Percentiles rank a stretch among this genome's conserved stretches.
Evolutionary conservation across 192 early-diverging fungal species (phyloP).

Genomic region (Coemansia aciculifera): DNA sequence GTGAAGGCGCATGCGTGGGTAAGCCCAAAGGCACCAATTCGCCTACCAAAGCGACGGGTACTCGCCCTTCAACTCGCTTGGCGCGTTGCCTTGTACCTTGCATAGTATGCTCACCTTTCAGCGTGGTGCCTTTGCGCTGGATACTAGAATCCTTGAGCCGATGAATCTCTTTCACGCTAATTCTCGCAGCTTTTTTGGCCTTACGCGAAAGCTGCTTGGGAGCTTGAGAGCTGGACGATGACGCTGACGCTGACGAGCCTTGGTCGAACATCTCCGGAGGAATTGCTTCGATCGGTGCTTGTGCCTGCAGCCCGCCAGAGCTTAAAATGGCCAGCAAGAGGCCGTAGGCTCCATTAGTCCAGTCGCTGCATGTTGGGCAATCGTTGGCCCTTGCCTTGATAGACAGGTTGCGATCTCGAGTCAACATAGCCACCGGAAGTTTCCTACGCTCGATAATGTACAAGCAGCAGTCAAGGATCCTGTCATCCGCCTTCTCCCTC

Average conservation of each 20-base stretch:
- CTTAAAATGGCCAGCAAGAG: conserved; percentile 18
- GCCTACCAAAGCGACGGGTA: not conserved
- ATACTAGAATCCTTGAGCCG: not conserved
- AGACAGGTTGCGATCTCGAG: conserved; percentile 36
- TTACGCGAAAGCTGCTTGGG: not conserved
- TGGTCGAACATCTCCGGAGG: not conserved
- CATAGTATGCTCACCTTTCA: not conserved
- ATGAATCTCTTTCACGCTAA: not conserved
- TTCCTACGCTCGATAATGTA: conserved; percentile 33
- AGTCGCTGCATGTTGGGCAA: conserved; percentile 38
- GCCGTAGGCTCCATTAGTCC: conserved; percentile 11
- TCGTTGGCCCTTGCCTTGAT: conserved; percentile 44
- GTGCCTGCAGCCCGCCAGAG: conserved; percentile 2
- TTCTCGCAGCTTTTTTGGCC: not conserved
- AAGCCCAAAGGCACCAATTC: not conserved
- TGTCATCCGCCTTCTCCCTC: conserved; percentile 33
- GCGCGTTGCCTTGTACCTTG: not conserved
- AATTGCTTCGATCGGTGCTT: not conserved
- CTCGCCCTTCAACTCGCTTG: not conserved
- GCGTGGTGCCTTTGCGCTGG: not conserved
- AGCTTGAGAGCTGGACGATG: not conserved
- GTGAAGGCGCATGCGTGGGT: not conserved
- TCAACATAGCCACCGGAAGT: conserved; percentile 40
- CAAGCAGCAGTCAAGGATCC: conserved; percentile 49
- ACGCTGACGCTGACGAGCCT: not conserved